Percentiles rank a stretch among this genome's conserved stretches.
Evolutionary conservation across 129 eudicot species (phyloP).

Genomic region (Ambrosia artemisiifolia): DNA sequence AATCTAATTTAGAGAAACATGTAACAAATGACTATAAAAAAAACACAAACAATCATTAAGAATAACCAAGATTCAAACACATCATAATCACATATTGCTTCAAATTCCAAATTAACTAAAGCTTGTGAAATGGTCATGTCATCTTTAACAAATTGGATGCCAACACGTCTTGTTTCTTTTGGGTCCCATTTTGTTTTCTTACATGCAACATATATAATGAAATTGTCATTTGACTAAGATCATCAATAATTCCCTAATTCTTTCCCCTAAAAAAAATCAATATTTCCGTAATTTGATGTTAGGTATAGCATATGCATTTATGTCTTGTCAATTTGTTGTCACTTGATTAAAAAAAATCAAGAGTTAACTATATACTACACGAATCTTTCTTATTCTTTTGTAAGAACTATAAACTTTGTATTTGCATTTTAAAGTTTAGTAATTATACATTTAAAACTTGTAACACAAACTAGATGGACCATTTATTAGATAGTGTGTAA

Average conservation of each 20-base stretch:
- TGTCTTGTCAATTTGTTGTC: too few relatives aligned
- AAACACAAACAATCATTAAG: neutral
- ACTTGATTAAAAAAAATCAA: too few relatives aligned
- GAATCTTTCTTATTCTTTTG: too few relatives aligned
- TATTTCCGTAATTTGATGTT: neutral
- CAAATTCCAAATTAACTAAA: neutral
- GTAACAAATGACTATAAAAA: neutral
- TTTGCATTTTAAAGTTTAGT: too few relatives aligned
- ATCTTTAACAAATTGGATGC: neutral
- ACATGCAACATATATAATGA: neutral
- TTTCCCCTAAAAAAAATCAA: neutral
- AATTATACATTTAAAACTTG: too few relatives aligned
- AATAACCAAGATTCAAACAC: neutral
- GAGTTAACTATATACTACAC: too few relatives aligned
- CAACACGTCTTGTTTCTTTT: neutral
- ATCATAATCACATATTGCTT: neutral
- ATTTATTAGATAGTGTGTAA: too few relatives aligned
- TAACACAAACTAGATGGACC: too few relatives aligned
- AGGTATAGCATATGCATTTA: too few relatives aligned
- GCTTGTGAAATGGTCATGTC: constrained; percentile 2
- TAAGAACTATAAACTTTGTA: too few relatives aligned
- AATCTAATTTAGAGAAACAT: neutral
- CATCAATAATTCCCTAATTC: neutral
- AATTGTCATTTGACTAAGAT: neutral
- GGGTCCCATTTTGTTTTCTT: constrained; percentile 1